Evolutionary conservation across 1,284 basidiomycete species (phyloP).

Genomic region (Xanthoconium separans): DNA sequence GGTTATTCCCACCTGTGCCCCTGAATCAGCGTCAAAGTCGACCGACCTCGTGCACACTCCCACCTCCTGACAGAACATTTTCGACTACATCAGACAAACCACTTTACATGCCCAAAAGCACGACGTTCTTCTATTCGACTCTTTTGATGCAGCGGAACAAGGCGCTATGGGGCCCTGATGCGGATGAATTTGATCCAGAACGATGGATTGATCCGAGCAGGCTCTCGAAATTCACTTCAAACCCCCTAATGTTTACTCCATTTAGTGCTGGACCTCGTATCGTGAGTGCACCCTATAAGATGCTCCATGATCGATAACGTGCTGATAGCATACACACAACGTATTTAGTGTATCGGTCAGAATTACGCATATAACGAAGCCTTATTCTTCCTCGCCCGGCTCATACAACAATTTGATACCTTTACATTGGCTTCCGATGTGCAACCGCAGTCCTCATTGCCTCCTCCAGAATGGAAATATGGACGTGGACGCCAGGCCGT

Average conservation of each 20-base stretch:
- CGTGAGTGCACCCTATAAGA: slow-evolving; percentile 33
- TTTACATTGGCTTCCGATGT: slow-evolving; percentile 59
- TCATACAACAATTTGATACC: slow-evolving; percentile 61
- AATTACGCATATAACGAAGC: slow-evolving; percentile 74
- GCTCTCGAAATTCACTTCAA: slow-evolving; percentile 46
- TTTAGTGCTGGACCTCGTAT: slow-evolving; percentile 66
- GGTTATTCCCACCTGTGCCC: slow-evolving; percentile 72
- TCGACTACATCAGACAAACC: slow-evolving; percentile 35
- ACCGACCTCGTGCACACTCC: slow-evolving; percentile 46
- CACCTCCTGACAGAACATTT: slow-evolving; percentile 49
- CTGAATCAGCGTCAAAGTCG: slow-evolving; percentile 62
- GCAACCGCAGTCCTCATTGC: slow-evolving; percentile 59
- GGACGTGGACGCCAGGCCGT: slow-evolving; percentile 50
- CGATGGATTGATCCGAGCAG: slow-evolving; percentile 61
- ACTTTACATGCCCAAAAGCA: slow-evolving; percentile 59
- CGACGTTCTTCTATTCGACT: slow-evolving; percentile 55
- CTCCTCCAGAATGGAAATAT: slow-evolving; percentile 56
- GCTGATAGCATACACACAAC: slow-evolving; percentile 14
- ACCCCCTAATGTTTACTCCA: slow-evolving; percentile 66
- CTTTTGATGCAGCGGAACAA: slow-evolving; percentile 61
- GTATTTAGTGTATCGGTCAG: slow-evolving; percentile 63
- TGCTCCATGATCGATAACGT: slow-evolving; percentile 1
- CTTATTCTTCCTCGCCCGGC: slow-evolving; percentile 63
- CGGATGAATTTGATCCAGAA: slow-evolving; percentile 68
- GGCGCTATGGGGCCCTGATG: slow-evolving; percentile 65